Evolutionary conservation across 768 basidiomycete species (phyloP).

Genomic region (Boletus rubescentipes): DNA sequence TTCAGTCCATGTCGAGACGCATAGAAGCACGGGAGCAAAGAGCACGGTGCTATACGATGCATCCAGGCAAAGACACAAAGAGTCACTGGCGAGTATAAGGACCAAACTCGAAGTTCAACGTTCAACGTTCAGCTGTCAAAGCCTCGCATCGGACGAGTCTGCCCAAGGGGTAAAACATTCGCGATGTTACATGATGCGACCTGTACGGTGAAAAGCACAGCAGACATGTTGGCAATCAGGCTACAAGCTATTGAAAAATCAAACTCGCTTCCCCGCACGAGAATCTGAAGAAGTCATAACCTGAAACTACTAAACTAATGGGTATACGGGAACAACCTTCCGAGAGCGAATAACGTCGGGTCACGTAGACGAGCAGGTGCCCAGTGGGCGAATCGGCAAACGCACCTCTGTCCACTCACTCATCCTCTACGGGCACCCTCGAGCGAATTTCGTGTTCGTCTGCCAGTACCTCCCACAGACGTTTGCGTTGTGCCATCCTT

Average conservation of each 20-base stretch:
- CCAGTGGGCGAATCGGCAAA: not conserved
- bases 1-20: no score
- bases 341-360: not conserved
- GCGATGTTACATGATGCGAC: not conserved
- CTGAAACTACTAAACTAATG: not conserved
- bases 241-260: not conserved
- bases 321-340: not conserved
- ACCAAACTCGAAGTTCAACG: no score
- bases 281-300: not conserved
- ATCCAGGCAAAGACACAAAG: no score
- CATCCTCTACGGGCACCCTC: not conserved
- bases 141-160: no score
- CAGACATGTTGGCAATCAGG: not conserved
- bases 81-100: no score
- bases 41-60: no score
- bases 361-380: no score
- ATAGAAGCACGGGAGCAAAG: no score
- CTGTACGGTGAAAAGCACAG: not conserved
- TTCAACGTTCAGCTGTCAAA: no score
- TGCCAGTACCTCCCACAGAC: not conserved
- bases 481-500: not conserved
- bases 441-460: constrained; percentile 17
- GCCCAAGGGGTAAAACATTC: not conserved
- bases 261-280: no score
- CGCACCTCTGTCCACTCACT: not conserved